Evolutionary conservation across 768 basidiomycete species (phyloP), one percentile per base, ranked within the genome.

Genomic region (Rhizopogon salebrosus): DNA sequence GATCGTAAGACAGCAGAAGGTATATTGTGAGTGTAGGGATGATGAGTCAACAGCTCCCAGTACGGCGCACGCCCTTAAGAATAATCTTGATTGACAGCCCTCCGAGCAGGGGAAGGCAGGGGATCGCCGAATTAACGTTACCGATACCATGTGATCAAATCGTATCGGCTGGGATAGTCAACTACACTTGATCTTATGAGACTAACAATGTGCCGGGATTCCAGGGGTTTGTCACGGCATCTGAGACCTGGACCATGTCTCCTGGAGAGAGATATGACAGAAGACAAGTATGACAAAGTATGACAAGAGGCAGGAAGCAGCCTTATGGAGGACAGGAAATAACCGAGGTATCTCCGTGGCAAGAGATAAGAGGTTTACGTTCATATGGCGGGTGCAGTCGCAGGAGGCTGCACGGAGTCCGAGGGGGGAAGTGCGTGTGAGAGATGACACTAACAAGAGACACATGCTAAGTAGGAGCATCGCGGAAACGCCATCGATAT

Each of bases 321-420:
- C 42, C 43, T 53, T 52, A 45, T 53, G 54, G 54, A 34, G 41
- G 27, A 43, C n/a, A 48, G 26, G 39, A 46, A 6, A 41, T 43
- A n/a, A 23, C 54, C 54, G 51, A 45, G 22, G 46, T 53, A 54
- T 54, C 49, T 18, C 42, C 54, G 54, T 53, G 49, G 49, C n/a
- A 16, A 40, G 34, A 40, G 27, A 23, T 51, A 54, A 52, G 41
- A 52, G 16, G 41, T 23, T 40, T 29, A 38, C 23, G 41, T 52
- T 29, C 23, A 39, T 54, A 31, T 50, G 53, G 41, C 48, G 24
- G 27, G 31, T 34, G 31, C 31, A 34, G 10, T 34, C 4, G 37
- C 26, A 39, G 48, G 45, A 18, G 49, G 34, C 49, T 38, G 31
- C 10, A 52, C 53, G 53, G 50, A 41, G 38, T 54, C 53, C 53